Percentiles rank a stretch among this genome's conserved stretches.
Conservation (phyloP, 2,329 filamentous ascomycete species). For the Diaporthe sp. region DNA sequence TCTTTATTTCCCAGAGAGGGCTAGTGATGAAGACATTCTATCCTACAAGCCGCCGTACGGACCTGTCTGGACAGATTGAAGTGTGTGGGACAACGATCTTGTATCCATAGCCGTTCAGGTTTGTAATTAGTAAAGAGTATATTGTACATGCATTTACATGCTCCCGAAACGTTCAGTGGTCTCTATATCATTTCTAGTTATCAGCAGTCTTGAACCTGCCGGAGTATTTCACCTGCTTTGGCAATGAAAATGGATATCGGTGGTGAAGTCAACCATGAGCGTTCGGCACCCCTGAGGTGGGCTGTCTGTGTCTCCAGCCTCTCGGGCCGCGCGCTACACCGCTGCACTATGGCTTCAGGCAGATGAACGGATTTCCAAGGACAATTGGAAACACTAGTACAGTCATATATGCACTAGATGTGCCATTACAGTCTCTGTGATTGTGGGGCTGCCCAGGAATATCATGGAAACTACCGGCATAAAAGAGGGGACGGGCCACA, state of each 20-base stretch:
- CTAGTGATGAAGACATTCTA: background rate
- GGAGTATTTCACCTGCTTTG: background rate
- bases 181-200: background rate
- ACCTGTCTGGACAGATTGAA: background rate
- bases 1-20: background rate
- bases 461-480: background rate
- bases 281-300: background rate
- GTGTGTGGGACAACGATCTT: background rate
- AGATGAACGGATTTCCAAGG: background rate
- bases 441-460: background rate
- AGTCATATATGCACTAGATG: background rate
- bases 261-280: no score
- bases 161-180: no score
- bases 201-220: background rate
- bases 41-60: background rate
- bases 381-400: background rate
- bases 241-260: background rate
- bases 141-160: background rate
- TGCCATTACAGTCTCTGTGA: background rate
- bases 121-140: background rate
- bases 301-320: background rate
- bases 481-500: slow-evolving; percentile 2
- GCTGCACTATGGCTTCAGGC: background rate
- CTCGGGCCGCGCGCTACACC: background rate
- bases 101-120: background rate